These are phyloP conservation scores for Rhodosporidiobolus sp. DNA, from an alignment of 768 basidiomycete species.

Conservation along the genomic window DNA sequence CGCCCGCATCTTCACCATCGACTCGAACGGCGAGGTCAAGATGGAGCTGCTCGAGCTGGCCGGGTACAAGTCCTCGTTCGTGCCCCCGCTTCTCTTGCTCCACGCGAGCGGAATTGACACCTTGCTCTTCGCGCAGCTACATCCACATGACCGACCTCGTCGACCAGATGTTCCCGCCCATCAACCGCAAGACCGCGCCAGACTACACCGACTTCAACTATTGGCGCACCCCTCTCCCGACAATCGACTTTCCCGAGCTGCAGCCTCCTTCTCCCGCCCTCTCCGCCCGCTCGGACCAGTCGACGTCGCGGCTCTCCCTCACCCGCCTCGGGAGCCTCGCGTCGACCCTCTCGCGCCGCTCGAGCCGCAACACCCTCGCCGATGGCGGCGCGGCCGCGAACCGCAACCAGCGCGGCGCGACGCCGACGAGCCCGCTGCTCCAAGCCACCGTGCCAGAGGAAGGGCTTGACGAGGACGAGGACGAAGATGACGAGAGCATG, in stretches of 20 bases:
- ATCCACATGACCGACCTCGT: conserved; percentile 99
- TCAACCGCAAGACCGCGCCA: conserved; percentile 70
- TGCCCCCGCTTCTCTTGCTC: conserved; percentile 28
- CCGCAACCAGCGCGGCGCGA: conserved; percentile 17
- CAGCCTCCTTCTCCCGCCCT: conserved; percentile 80
- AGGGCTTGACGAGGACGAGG: conserved; percentile 13
- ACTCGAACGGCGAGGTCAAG: conserved; percentile 90
- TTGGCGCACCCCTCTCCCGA: conserved; percentile 79
- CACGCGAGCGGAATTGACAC: background rate
- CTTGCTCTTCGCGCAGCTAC: conserved; percentile 60
- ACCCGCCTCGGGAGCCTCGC: conserved; percentile 47
- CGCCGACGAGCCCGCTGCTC: conserved; percentile 28
- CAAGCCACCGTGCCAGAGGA: conserved; percentile 33
- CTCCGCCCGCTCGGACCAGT: conserved; percentile 78
- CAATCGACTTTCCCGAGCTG: conserved; percentile 57
- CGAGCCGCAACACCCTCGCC: conserved; percentile 23
- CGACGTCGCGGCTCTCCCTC: conserved; percentile 53
- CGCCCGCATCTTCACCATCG: conserved; percentile 90
- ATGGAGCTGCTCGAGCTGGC: conserved; percentile 94
- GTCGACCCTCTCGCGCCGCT: conserved; percentile 38
- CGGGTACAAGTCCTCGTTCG: conserved; percentile 92
- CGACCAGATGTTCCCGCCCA: conserved; percentile 98
- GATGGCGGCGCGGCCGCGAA: conserved; percentile 17
- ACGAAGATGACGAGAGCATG: background rate
- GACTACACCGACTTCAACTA: conserved; percentile 97